A percentile compares a stretch with the other conserved stretches of the same genome.
These are phyloP conservation scores for Echinosphaeria canescens DNA, from an alignment of 2,329 filamentous ascomycete species.

Conservation along the genomic window DNA sequence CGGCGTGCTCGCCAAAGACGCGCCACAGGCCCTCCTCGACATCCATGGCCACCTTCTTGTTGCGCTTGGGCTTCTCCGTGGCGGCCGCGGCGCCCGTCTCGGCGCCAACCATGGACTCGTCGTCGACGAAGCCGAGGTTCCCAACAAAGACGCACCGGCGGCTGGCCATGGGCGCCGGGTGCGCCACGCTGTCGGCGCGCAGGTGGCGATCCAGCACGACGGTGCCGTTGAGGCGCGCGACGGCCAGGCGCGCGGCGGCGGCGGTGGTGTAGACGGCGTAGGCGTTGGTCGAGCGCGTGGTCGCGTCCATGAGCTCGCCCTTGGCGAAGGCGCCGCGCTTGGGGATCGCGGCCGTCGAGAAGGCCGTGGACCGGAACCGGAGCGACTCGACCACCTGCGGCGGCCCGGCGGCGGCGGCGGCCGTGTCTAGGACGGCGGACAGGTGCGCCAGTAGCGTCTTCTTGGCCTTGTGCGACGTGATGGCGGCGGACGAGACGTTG, in stretches of 20 bases:
- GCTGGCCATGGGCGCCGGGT: slow-evolving; percentile 65
- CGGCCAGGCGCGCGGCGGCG: slow-evolving; percentile 54
- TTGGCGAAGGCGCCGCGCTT: slow-evolving; percentile 92
- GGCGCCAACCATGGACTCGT: slow-evolving; percentile 52
- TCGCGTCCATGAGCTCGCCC: slow-evolving; percentile 74
- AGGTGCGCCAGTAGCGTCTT: slow-evolving; percentile 61
- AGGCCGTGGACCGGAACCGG: slow-evolving; percentile 85
- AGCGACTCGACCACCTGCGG: slow-evolving; percentile 70
- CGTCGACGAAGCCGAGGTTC: slow-evolving; percentile 89
- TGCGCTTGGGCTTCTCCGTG: slow-evolving; percentile 35
- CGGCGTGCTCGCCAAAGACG: slow-evolving; percentile 48
- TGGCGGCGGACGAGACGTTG: slow-evolving; percentile 69
- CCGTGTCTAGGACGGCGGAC: slow-evolving; percentile 42
- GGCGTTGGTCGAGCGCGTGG: slow-evolving; percentile 82
- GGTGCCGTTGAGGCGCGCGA: slow-evolving; percentile 61
- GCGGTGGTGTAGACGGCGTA: slow-evolving; percentile 75
- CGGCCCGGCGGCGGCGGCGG: slow-evolving; percentile 16
- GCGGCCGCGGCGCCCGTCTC: slow-evolving; percentile 47
- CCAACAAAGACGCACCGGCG: slow-evolving; percentile 89
- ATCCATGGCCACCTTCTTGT: slow-evolving; percentile 58
- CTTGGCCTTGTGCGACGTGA: slow-evolving; percentile 63
- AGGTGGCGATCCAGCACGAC: slow-evolving; percentile 72
- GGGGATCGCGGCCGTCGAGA: slow-evolving; percentile 53
- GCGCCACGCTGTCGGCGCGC: slow-evolving; percentile 75
- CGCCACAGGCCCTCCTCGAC: slow-evolving; percentile 86